Conservation (phyloP, 352 stramenopile genomes). For the Phytophthora megakarya region DNA sequence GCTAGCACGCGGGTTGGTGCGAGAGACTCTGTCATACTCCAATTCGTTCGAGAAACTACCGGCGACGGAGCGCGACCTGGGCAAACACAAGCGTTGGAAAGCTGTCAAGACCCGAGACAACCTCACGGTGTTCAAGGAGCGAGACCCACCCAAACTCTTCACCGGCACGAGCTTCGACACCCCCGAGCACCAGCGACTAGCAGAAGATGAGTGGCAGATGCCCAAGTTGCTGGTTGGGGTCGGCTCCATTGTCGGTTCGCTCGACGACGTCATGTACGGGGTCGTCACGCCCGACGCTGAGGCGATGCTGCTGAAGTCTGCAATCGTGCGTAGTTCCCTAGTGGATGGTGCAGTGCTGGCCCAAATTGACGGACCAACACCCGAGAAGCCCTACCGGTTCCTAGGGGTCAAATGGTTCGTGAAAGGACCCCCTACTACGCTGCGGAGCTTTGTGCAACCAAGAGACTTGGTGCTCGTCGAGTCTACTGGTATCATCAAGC, state of each 20-base stretch:
- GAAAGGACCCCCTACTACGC: constrained; percentile 36
- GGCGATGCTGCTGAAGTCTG: constrained; percentile 48
- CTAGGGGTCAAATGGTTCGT: constrained; percentile 61
- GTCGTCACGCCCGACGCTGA: constrained; percentile 41
- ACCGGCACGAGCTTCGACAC: constrained; percentile 35
- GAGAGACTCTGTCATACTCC: constrained; percentile 42
- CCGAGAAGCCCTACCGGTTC: constrained; percentile 44
- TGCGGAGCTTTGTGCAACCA: constrained; percentile 38
- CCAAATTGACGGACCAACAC: constrained; percentile 36
- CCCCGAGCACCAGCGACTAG: constrained; percentile 36
- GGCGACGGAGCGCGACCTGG: constrained; percentile 18
- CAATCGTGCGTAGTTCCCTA: constrained; percentile 38
- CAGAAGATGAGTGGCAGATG: constrained; percentile 44
- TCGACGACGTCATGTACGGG: constrained; percentile 73
- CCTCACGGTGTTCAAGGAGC: constrained; percentile 47
- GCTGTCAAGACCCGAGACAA: constrained; percentile 49
- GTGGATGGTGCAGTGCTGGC: constrained; percentile 47
- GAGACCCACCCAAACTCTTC: constrained; percentile 35
- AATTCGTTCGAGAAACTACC: constrained; percentile 30
- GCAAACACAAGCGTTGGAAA: constrained; percentile 46
- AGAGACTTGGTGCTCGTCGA: constrained; percentile 54
- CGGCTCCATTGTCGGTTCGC: constrained; percentile 49
- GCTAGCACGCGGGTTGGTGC: constrained; percentile 37
- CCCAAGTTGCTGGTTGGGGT: constrained; percentile 52
- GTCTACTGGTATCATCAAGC: constrained; percentile 37